Percentiles rank a stretch among this genome's conserved stretches.
Conservation (phyloP, 2,329 filamentous ascomycete species). For the Aspergillus nomiae region DNA sequence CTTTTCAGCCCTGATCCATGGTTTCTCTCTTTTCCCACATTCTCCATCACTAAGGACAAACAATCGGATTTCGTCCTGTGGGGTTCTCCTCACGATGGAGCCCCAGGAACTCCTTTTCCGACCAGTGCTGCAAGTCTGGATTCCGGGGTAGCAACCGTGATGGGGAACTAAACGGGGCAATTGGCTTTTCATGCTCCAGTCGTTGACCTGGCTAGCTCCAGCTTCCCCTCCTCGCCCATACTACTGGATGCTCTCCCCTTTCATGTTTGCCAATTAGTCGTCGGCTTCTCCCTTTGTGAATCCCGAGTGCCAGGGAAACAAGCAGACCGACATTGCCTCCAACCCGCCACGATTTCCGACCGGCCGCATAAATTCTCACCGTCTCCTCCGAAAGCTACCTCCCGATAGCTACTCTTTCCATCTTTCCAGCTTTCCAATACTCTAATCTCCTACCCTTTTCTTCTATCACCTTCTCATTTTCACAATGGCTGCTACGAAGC, state of each 20-base stretch:
- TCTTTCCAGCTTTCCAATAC: background rate
- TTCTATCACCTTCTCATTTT: background rate
- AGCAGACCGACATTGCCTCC: constrained; percentile 1
- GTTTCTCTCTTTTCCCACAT: background rate
- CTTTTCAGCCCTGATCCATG: background rate
- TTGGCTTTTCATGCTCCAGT: background rate
- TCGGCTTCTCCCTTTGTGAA: background rate
- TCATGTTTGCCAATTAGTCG: background rate
- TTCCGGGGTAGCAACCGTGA: constrained; percentile 5
- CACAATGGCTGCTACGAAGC: constrained; percentile 31
- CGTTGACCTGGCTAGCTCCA: background rate
- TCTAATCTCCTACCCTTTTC: background rate
- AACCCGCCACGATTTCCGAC: constrained; percentile 2
- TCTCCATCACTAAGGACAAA: background rate
- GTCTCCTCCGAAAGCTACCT: background rate
- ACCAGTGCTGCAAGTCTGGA: background rate
- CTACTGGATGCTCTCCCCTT: background rate
- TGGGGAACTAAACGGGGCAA: background rate
- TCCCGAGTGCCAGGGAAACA: background rate
- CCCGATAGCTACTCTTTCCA: background rate
- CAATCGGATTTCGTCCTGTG: constrained; percentile 4
- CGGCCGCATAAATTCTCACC: constrained; percentile 7
- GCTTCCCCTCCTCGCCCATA: background rate
- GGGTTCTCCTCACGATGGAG: background rate
- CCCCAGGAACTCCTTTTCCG: constrained; percentile 9